Base-by-base conservation (phyloP, 2,329 filamentous ascomycete genomes). In the Aspergillus proliferans region DNA sequence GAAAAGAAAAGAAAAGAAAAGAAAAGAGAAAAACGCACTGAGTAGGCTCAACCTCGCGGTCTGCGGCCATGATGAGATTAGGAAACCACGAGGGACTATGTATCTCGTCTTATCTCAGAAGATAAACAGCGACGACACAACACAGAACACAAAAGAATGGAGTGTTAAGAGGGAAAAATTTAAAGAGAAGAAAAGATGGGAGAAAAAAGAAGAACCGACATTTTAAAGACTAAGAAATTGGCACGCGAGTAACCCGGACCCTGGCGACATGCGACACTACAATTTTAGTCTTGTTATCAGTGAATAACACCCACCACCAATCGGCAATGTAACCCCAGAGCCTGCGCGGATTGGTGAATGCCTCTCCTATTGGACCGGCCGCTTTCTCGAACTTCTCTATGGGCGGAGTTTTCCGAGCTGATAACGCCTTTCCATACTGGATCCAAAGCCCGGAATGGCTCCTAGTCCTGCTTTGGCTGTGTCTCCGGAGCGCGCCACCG, bases 31-130 rank as follows among this genome's bases (percentile, higher is more conserved):
- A 51, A 48, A 42, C 18, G 10, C n/a, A 10, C 10, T 28, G 47
- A 22, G 24, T 61, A 51, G 50, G 51, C 56, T 59, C 54, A 45
- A 58, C 56, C 57, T 63, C 62, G 47, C 55, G 59, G 47, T 62
- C 57, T 51, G 58, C 48, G 52, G 63, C 60, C 62, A 58, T 59
- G n/a, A 49, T 58, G 51, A 33, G 21, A 53, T 40, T 40, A 47
- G 45, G 48, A 30, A 28, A 30, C 26, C 26, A 30, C 26, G 26
- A 30, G 26, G 9, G 26, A 30, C 10, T 30, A 10, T 21, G 22
- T 22, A 5, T 22, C 22, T 30, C 10, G 26, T 30, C 26, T 30
- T 12, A 30, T 30, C 26, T 30, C 10, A 5, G 26, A 30, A 30
- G 26, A 12, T 30, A 30, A 30, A 30, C 26, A 30, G 26, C 26